Evolutionary conservation across 2,329 filamentous ascomycete genomes (phyloP).

Genomic region (Diaporthe caulivora): DNA sequence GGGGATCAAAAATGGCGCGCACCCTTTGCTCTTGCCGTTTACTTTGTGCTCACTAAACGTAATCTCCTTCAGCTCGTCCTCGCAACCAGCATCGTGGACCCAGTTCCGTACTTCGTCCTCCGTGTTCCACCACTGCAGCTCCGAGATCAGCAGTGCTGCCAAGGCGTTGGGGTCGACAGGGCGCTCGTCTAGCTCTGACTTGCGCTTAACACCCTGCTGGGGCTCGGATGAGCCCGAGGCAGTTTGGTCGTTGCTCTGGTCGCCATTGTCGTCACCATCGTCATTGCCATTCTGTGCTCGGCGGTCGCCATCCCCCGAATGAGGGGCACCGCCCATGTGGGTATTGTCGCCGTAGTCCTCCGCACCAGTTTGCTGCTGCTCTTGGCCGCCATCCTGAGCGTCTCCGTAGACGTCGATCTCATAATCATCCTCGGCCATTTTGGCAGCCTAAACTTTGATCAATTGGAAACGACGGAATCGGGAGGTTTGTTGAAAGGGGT

Average conservation of each 20-base stretch:
- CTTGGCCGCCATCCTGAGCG: conserved; percentile 45
- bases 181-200: conserved; percentile 69
- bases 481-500: conserved; percentile 44
- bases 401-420: conserved; percentile 81
- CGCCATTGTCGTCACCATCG: conserved; percentile 50
- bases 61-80: conserved; percentile 89
- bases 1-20: conserved; percentile 54
- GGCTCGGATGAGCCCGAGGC: conserved; percentile 42
- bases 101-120: conserved; percentile 95
- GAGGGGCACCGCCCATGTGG: conserved; percentile 48
- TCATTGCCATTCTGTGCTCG: conserved; percentile 58
- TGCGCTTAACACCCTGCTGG: conserved; percentile 71
- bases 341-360: conserved; percentile 55
- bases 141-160: conserved; percentile 85
- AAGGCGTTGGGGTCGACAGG: conserved; percentile 71
- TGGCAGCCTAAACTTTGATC: conserved; percentile 41
- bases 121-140: conserved; percentile 96
- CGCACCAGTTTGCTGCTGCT: conserved; percentile 48
- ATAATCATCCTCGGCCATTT: conserved; percentile 78
- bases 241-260: conserved; percentile 54
- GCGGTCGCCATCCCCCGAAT: conserved; percentile 45
- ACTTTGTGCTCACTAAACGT: conserved; percentile 99
- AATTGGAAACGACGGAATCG: conserved; percentile 31
- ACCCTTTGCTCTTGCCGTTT: conserved; percentile 99
- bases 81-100: conserved; percentile 82